A percentile compares a stretch with the other conserved stretches of the same genome.
Evolutionary conservation across 495 filamentous ascomycete species (phyloP).

Genomic region (Extremus antarcticus): DNA sequence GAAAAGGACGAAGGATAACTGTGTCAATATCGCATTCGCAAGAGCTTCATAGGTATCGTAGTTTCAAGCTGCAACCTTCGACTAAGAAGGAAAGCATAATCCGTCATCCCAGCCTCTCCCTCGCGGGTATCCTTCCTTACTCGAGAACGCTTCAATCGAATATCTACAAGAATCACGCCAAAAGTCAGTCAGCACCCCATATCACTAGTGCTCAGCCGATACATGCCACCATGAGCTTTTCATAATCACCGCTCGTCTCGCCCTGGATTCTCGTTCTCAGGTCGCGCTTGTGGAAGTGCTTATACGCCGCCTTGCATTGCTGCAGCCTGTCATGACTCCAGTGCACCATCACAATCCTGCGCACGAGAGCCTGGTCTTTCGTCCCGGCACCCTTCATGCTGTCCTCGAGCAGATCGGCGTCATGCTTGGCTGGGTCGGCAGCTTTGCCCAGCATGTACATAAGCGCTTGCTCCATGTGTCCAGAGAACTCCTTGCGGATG

Average conservation of each 20-base stretch:
- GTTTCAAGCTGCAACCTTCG: no score
- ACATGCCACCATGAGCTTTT: slow-evolving; percentile 51
- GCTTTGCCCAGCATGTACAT: slow-evolving; percentile 66
- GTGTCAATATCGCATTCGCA: neutral
- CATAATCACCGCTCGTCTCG: slow-evolving; percentile 83
- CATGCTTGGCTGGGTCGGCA: slow-evolving; percentile 66
- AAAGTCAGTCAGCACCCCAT: neutral
- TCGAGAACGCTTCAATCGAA: neutral
- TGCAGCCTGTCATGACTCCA: slow-evolving; percentile 66
- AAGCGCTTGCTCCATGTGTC: slow-evolving; percentile 85
- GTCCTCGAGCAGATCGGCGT: slow-evolving; percentile 69
- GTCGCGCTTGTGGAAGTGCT: slow-evolving; percentile 48
- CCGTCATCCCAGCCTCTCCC: neutral
- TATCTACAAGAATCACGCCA: neutral
- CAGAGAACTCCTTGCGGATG: slow-evolving; percentile 70
- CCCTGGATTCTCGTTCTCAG: slow-evolving; percentile 55
- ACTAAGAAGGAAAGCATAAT: no score
- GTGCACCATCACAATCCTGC: slow-evolving; percentile 61
- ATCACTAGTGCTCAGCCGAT: neutral
- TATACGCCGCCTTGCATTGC: slow-evolving; percentile 64
- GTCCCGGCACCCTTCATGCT: slow-evolving; percentile 81
- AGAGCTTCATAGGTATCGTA: neutral
- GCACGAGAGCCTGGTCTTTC: slow-evolving; percentile 68
- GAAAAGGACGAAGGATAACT: no score
- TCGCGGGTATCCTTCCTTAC: neutral